These are phyloP conservation scores for Candida montana DNA, from an alignment of 805 yeast genomes.

Conservation along the genomic window DNA sequence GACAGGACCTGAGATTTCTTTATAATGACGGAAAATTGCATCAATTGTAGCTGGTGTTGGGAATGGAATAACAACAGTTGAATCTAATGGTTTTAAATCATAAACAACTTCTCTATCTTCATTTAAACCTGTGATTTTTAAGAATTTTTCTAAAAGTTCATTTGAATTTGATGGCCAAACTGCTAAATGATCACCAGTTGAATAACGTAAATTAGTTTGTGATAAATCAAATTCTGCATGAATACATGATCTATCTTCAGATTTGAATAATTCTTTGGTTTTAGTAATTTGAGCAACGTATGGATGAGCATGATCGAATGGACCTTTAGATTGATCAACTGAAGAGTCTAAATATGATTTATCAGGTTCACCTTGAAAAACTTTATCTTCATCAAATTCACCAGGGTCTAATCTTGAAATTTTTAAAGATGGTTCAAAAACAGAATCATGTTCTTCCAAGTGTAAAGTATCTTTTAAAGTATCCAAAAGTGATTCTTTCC, in stretches of 20 bases:
- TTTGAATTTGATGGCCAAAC: constrained; percentile 89
- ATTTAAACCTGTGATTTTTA: constrained; percentile 55
- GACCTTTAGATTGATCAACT: constrained; percentile 46
- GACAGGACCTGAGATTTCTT: constrained; percentile 89
- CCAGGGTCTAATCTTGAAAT: constrained; percentile 36
- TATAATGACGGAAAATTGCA: constrained; percentile 75
- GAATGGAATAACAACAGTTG: constrained; percentile 58
- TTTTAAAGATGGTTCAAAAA: constrained; percentile 63
- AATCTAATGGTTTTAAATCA: constrained; percentile 62
- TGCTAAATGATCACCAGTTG: constrained; percentile 96
- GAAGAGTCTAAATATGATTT: constrained; percentile 32
- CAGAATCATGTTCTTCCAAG: constrained; percentile 74
- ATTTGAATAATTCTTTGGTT: constrained; percentile 67
- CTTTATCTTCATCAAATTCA: constrained; percentile 35
- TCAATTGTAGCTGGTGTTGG: constrained; percentile 86
- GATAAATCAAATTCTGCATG: constrained; percentile 87
- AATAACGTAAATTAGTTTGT: constrained; percentile 67
- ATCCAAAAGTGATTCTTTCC: constrained; percentile 81
- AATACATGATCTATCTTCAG: constrained; percentile 68
- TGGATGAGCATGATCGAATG: constrained; percentile 79
- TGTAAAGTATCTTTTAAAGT: constrained; percentile 56
- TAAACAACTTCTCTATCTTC: constrained; percentile 51
- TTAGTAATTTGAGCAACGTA: constrained; percentile 61
- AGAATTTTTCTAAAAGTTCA: constrained; percentile 64
- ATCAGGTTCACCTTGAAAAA: constrained; percentile 77